Evolutionary conservation across 2,329 filamentous ascomycete species (phyloP).

Genomic region (Talaromyces atroroseus): DNA sequence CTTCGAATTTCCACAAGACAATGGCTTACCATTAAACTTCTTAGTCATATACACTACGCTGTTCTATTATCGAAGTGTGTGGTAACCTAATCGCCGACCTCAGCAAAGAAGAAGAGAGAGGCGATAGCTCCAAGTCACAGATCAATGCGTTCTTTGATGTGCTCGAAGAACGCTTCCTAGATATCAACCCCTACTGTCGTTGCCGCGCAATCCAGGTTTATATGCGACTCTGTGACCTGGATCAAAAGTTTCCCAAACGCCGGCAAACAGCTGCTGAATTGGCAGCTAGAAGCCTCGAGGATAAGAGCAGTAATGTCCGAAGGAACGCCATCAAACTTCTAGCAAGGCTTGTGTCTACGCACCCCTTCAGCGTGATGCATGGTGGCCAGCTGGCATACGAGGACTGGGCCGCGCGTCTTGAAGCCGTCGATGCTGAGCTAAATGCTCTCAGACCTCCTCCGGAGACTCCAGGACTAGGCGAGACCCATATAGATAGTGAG

Average conservation of each 20-base stretch:
- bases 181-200: conserved; percentile 93
- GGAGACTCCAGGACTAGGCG: conserved; percentile 65
- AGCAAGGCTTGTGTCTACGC: conserved; percentile 80
- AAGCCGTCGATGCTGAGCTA: conserved; percentile 77
- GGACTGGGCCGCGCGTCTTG: conserved; percentile 78
- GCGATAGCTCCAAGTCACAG: conserved; percentile 89
- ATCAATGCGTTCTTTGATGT: conserved; percentile 97
- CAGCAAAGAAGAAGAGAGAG: conserved; percentile 83
- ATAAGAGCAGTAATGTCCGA: conserved; percentile 96
- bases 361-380: conserved; percentile 89
- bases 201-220: conserved; percentile 91
- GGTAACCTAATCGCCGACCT: conserved; percentile 90
- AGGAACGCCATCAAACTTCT: conserved; percentile 92
- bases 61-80: conserved; percentile 91
- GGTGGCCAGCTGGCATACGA: conserved; percentile 77
- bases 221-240: conserved; percentile 84
- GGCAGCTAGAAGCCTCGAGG: conserved; percentile 82
- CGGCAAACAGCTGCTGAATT: conserved; percentile 82
- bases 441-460: conserved; percentile 74
- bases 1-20: not conserved
- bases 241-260: conserved; percentile 90
- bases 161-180: conserved; percentile 89
- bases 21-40: not conserved
- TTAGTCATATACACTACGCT: conserved; percentile 85
- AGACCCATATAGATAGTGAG: conserved; percentile 68